phyloP scores from a whole-genome alignment of 2,329 filamentous ascomycete species.

The Penicillium sp. region DNA sequence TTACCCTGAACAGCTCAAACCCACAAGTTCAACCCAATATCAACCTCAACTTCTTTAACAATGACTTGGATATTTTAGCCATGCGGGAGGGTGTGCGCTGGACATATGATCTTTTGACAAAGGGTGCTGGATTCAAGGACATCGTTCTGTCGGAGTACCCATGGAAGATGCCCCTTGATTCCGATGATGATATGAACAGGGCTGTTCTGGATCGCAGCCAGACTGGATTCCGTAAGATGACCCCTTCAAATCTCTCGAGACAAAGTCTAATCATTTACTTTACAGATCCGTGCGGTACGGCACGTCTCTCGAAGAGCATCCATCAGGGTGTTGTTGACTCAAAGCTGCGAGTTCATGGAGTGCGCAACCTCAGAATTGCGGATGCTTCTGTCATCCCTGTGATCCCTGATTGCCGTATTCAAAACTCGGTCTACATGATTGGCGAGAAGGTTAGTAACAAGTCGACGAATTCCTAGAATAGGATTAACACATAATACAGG shows the following conservation, averaged over 20 bases:
- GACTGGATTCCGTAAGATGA: slow-evolving; percentile 39
- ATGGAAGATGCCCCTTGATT: slow-evolving; percentile 58
- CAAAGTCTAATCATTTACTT: neutral
- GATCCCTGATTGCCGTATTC: slow-evolving; percentile 56
- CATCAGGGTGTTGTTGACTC: slow-evolving; percentile 54
- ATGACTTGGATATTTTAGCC: slow-evolving; percentile 54
- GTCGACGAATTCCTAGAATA: neutral
- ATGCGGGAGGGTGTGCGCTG: slow-evolving; percentile 60
- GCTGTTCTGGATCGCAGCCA: slow-evolving; percentile 60
- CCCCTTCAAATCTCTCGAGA: neutral
- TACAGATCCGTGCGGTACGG: slow-evolving; percentile 55
- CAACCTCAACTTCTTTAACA: slow-evolving; percentile 47
- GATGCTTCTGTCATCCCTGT: slow-evolving; percentile 59
- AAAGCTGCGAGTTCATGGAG: slow-evolving; percentile 53
- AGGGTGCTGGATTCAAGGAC: slow-evolving; percentile 55
- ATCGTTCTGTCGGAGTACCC: slow-evolving; percentile 50
- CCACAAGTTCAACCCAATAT: slow-evolving; percentile 41
- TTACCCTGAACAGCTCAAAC: slow-evolving; percentile 44
- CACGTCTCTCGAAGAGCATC: slow-evolving; percentile 53
- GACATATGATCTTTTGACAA: slow-evolving; percentile 54
- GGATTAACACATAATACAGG: slow-evolving; percentile 15
- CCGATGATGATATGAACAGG: slow-evolving; percentile 57
- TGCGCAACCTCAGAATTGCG: slow-evolving; percentile 54
- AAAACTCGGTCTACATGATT: slow-evolving; percentile 61
- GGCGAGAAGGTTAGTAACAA: slow-evolving; percentile 47